These are phyloP conservation scores for Scheffersomyces insectosa DNA, from an alignment of 1,139 yeast genomes.

Conservation along the genomic window DNA sequence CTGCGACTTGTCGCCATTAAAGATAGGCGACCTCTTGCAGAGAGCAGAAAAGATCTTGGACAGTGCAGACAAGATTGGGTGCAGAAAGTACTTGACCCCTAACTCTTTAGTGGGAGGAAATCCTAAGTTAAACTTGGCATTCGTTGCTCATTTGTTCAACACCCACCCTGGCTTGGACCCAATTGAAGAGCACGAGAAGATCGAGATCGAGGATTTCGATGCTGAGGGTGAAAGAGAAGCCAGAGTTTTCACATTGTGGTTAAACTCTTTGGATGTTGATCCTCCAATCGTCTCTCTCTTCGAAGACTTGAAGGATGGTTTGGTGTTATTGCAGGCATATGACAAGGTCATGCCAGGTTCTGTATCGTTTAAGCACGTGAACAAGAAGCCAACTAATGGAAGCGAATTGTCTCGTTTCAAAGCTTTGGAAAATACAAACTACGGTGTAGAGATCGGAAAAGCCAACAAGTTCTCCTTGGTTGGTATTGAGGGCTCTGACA, in stretches of 20 bases:
- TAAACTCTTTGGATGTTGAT: conserved; percentile 92
- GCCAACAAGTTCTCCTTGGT: conserved; percentile 89
- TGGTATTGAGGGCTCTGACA: conserved; percentile 98
- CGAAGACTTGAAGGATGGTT: conserved; percentile 95
- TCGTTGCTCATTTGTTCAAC: conserved; percentile 94
- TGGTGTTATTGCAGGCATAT: conserved; percentile 84
- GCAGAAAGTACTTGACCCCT: conserved; percentile 94
- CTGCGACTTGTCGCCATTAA: conserved; percentile 81
- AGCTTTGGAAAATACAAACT: conserved; percentile 93
- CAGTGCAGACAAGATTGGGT: conserved; percentile 88
- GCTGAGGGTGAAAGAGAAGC: conserved; percentile 99
- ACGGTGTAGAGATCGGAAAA: conserved; percentile 94
- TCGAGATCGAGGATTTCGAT: conserved; percentile 91
- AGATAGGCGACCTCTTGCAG: conserved; percentile 65
- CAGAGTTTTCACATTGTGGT: conserved; percentile 95
- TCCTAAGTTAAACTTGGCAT: conserved; percentile 93
- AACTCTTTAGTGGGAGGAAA: conserved; percentile 92
- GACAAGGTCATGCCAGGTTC: conserved; percentile 95
- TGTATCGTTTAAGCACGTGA: conserved; percentile 77
- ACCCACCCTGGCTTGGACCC: conserved; percentile 97
- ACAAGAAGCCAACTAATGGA: conserved; percentile 76
- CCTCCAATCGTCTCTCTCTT: conserved; percentile 90
- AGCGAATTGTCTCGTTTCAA: conserved; percentile 82
- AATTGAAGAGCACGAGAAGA: conserved; percentile 85
- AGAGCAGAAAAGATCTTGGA: conserved; percentile 86